These are phyloP conservation scores for Brasenia schreberi DNA, from an alignment of 164 flowering plant species.

Conservation along the genomic window DNA sequence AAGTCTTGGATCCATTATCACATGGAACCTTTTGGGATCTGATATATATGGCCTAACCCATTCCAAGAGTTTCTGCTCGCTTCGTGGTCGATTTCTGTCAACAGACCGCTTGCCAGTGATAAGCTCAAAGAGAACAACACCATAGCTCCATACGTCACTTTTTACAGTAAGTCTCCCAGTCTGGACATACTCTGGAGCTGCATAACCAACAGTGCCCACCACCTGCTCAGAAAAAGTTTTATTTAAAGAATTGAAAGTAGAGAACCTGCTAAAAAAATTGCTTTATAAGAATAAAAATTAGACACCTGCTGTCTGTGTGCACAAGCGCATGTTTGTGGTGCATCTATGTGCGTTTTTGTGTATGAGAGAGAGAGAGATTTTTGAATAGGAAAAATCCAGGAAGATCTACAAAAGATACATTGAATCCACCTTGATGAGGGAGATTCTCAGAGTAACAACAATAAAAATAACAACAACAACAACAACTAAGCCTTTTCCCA, in stretches of 20 bases:
- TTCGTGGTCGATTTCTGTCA: slow-evolving; percentile 71
- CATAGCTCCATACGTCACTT: slow-evolving; percentile 98
- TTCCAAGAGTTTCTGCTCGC: slow-evolving; percentile 84
- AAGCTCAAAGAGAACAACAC: slow-evolving; percentile 87
- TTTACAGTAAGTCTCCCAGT: slow-evolving; percentile 76
- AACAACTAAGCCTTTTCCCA: too few species aligned
- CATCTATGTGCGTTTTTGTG: too few species aligned
- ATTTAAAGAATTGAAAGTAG: background rate
- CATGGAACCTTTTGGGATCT: slow-evolving; percentile 60
- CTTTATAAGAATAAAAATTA: background rate
- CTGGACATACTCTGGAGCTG: slow-evolving; percentile 92
- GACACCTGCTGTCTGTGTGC: background rate
- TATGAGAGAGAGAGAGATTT: too few species aligned
- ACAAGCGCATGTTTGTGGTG: too few species aligned
- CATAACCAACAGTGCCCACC: slow-evolving; percentile 92
- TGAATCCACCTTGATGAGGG: too few species aligned
- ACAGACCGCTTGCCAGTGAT: slow-evolving; percentile 83
- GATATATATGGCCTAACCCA: slow-evolving; percentile 81
- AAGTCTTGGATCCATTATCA: slow-evolving; percentile 66
- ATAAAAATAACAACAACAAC: too few species aligned
- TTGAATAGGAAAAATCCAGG: too few species aligned
- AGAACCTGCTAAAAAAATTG: background rate
- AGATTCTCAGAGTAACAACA: too few species aligned
- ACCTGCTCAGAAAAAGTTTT: slow-evolving; percentile 25
- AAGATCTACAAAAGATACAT: too few species aligned